These are phyloP conservation scores for Saccharomycopsis guyanensis DNA, from an alignment of 805 yeast species.

Conservation along the genomic window DNA sequence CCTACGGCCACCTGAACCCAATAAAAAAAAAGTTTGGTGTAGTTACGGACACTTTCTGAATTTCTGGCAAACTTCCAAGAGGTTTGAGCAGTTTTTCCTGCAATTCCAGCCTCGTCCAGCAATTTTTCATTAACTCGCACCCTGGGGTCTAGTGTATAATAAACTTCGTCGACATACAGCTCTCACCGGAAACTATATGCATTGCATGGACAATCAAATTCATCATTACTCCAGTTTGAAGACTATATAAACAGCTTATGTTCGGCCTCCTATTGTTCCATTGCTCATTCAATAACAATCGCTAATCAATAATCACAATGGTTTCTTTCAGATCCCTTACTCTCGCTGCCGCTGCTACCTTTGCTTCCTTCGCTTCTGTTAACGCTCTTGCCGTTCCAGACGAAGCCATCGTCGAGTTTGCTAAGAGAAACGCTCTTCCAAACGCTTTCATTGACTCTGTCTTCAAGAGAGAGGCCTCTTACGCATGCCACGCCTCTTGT, in stretches of 20 bases:
- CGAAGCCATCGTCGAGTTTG: slow-evolving; percentile 4
- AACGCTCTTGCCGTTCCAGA: slow-evolving; percentile 14
- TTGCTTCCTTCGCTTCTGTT: neutral
- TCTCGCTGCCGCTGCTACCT: slow-evolving; percentile 4
- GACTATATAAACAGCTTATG: neutral
- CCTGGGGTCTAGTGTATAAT: neutral
- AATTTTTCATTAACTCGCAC: neutral
- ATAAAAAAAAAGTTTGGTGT: no score
- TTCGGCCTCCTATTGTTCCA: no score
- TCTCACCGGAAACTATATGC: no score
- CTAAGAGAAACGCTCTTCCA: slow-evolving; percentile 8
- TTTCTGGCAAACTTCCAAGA: no score
- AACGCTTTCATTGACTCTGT: slow-evolving; percentile 12
- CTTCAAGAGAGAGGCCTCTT: slow-evolving; percentile 24
- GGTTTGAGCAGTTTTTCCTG: no score
- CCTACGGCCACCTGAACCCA: no score
- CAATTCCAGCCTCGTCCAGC: no score
- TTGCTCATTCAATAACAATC: no score
- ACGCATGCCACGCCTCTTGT: slow-evolving; percentile 30
- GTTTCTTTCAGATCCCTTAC: neutral
- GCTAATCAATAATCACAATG: no score
- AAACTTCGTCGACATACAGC: neutral
- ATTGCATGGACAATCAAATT: no score
- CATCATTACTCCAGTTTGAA: no score
- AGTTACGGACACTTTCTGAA: no score